Evolutionary conservation across 345 rosid genomes (phyloP).

Genomic region (sweet orange (Citrus sinensis)): DVS_A1.0 CM039162.1:10991501-10992000

Average conservation of each 20-base stretch:
- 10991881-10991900: constrained; percentile 30
- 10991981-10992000: constrained; percentile 53
- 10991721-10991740: constrained; percentile 68
- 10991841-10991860: constrained; percentile 13
- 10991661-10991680: constrained; percentile 45
- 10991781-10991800: constrained; percentile 20
- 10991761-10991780: constrained; percentile 23
- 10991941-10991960: constrained; percentile 80
- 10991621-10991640: constrained; percentile 85
- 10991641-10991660: constrained; percentile 51
- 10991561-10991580: constrained; percentile 97
- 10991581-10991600: constrained; percentile 80
- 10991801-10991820: constrained; percentile 38
- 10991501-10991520: constrained; percentile 67
- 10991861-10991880: constrained; percentile 30
- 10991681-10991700: constrained; percentile 92
- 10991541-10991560: constrained; percentile 79
- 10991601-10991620: constrained; percentile 82
- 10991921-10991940: constrained; percentile 63
- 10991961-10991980: constrained; percentile 52
- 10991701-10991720: constrained; percentile 79
- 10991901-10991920: constrained; percentile 55
- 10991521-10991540: constrained; percentile 96
- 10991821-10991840: constrained; percentile 27
- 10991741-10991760: constrained; percentile 65